A percentile compares a stretch with the other conserved stretches of the same genome.
These are phyloP conservation scores for Sanguinoderma infundibulare DNA, from an alignment of 1,284 basidiomycete genomes.

Conservation along the genomic window DNA sequence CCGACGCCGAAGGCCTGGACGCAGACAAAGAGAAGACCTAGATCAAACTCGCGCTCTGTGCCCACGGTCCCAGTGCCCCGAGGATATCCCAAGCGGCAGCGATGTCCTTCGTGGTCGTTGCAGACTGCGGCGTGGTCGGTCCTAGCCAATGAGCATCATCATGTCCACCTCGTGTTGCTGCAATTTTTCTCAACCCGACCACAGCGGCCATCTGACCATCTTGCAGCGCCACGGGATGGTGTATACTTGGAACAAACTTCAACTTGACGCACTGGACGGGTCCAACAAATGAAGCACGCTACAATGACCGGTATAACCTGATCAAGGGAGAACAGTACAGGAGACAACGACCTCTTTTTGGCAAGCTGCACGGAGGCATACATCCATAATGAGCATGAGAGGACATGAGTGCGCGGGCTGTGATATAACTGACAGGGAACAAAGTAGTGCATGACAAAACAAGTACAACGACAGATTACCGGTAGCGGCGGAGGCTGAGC, in stretches of 20 bases:
- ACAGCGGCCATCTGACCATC: background rate
- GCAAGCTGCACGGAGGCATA: constrained; percentile 35
- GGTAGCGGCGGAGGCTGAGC: constrained; percentile 97
- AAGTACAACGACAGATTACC: constrained; percentile 59
- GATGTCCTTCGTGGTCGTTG: background rate
- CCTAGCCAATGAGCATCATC: constrained; percentile 12
- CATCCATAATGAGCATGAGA: constrained; percentile 37
- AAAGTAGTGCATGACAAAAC: constrained; percentile 31
- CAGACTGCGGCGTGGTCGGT: constrained; percentile 7
- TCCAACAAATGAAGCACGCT: background rate
- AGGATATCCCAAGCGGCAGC: background rate
- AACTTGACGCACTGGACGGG: background rate
- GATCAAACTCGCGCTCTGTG: constrained; percentile 1
- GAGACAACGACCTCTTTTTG: constrained; percentile 25
- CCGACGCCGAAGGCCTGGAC: constrained; percentile 1
- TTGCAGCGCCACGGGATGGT: constrained; percentile 1
- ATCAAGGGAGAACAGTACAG: background rate
- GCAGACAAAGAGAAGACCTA: background rate
- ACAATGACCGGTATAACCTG: background rate
- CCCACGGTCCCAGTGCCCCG: background rate
- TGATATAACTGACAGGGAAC: constrained; percentile 25
- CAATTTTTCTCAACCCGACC: constrained; percentile 1
- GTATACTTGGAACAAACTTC: constrained; percentile 9
- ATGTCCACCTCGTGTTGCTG: constrained; percentile 19
- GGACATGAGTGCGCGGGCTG: constrained; percentile 33